Conservation (phyloP, 306 rosid genomes). For the Canavalia ensiformis region DNA sequence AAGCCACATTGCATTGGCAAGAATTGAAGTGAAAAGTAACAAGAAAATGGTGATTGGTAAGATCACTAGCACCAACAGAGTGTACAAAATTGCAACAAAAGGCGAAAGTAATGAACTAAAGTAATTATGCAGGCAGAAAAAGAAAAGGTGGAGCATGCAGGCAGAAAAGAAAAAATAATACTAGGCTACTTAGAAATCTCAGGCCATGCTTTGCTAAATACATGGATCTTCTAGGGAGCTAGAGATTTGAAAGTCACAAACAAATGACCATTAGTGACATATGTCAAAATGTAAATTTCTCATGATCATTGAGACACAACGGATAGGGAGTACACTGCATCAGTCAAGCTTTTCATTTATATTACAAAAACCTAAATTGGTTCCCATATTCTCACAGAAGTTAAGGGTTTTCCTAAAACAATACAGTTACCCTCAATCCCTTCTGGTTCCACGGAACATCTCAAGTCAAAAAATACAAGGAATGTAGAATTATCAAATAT, state of each 20-base stretch:
- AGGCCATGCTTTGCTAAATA: background rate
- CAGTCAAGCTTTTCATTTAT: conserved; percentile 1
- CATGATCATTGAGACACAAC: conserved; percentile 16
- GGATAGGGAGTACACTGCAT: background rate
- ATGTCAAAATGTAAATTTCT: background rate
- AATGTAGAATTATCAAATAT: conserved; percentile 26
- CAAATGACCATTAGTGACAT: conserved; percentile 2
- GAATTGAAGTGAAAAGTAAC: conserved; percentile 11
- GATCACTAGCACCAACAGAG: conserved; percentile 8
- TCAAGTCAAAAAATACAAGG: conserved; percentile 28
- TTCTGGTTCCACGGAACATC: conserved; percentile 21
- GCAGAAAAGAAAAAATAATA: background rate
- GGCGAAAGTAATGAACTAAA: conserved; percentile 9
- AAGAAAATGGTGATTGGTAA: conserved; percentile 16
- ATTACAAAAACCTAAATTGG: conserved; percentile 3
- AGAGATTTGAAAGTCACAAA: background rate
- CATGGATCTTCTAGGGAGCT: background rate
- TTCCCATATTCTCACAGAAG: background rate
- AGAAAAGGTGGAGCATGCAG: background rate
- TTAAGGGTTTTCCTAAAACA: background rate
- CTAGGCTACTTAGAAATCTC: conserved; percentile 5
- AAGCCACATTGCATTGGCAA: conserved; percentile 12
- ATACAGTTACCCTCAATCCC: background rate
- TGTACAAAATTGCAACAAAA: background rate
- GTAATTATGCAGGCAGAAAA: conserved; percentile 30